These are phyloP conservation scores for Stachybotrys elegans DNA, from an alignment of 2,329 filamentous ascomycete species.

Conservation along the genomic window DNA sequence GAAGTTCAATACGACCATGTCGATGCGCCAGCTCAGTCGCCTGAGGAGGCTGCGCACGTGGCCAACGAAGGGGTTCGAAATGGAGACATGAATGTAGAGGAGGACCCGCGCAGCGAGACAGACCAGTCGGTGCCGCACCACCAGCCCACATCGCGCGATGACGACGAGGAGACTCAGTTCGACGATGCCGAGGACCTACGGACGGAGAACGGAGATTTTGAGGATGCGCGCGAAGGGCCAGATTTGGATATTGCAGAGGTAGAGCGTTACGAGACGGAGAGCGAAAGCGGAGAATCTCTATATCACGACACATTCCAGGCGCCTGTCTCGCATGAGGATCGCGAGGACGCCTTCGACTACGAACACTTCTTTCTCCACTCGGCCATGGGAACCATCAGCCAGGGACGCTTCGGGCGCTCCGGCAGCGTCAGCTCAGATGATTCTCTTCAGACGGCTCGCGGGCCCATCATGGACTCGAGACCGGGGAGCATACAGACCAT, in stretches of 20 bases:
- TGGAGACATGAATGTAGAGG: no score
- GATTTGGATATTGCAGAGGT: conserved; percentile 31
- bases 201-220: conserved; percentile 27
- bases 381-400: conserved; percentile 73
- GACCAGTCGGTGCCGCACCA: no score
- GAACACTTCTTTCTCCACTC: conserved; percentile 94
- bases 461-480: conserved; percentile 27
- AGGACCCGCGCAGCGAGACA: no score
- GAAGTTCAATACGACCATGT: no score
- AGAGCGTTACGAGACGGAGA: conserved; percentile 36
- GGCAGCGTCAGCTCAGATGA: conserved; percentile 53
- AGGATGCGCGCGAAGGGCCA: conserved; percentile 14
- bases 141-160: background rate
- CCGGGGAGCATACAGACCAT: conserved; percentile 45
- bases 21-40: background rate
- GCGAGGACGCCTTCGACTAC: conserved; percentile 93
- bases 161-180: background rate
- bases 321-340: conserved; percentile 78
- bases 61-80: background rate
- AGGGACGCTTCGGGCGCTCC: conserved; percentile 19
- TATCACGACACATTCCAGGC: conserved; percentile 58
- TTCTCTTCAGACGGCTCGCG: conserved; percentile 58
- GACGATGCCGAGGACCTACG: no score
- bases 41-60: background rate
- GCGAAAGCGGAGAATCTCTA: conserved; percentile 59